Evolutionary conservation across 805 yeast genomes (phyloP).

Genomic region (Saccharomyces jurei): DNA sequence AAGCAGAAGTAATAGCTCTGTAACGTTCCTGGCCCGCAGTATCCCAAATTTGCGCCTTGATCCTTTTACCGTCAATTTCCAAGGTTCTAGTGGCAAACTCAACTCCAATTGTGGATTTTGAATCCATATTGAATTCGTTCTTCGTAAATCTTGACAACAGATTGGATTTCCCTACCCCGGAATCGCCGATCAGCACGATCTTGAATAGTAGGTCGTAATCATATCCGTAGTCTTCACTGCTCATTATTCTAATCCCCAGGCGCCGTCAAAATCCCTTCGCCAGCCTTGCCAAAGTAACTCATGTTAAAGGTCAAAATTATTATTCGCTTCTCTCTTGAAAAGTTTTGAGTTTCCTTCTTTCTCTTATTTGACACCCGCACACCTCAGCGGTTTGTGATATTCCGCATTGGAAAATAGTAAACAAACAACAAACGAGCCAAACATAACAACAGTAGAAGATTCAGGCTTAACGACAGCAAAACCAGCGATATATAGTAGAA

Average conservation of each 20-base stretch:
- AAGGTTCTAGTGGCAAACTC: conserved; percentile 96
- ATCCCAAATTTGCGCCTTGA: conserved; percentile 94
- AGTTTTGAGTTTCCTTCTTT: background rate
- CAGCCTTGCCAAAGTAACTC: background rate
- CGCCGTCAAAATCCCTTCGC: background rate
- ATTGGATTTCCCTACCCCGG: conserved; percentile 96
- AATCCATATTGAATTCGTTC: conserved; percentile 90
- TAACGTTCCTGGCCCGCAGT: conserved; percentile 99
- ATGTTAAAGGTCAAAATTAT: background rate
- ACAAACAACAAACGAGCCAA: background rate
- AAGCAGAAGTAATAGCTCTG: conserved; percentile 94
- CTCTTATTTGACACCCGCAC: background rate
- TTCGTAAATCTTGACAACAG: conserved; percentile 87
- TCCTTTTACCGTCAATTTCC: conserved; percentile 74
- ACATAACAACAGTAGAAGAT: background rate
- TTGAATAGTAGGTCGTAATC: conserved; percentile 92
- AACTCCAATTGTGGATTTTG: conserved; percentile 93
- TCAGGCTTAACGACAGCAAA: background rate
- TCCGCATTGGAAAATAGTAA: background rate
- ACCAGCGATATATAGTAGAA: background rate
- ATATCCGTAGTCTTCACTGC: conserved; percentile 57
- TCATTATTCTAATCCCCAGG: conserved; percentile 13
- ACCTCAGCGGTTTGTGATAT: background rate
- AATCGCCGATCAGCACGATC: conserved; percentile 90
- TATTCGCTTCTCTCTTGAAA: background rate